phyloP scores from a whole-genome alignment of 2,329 filamentous ascomycete species.

The Shiraia sp. region DNA sequence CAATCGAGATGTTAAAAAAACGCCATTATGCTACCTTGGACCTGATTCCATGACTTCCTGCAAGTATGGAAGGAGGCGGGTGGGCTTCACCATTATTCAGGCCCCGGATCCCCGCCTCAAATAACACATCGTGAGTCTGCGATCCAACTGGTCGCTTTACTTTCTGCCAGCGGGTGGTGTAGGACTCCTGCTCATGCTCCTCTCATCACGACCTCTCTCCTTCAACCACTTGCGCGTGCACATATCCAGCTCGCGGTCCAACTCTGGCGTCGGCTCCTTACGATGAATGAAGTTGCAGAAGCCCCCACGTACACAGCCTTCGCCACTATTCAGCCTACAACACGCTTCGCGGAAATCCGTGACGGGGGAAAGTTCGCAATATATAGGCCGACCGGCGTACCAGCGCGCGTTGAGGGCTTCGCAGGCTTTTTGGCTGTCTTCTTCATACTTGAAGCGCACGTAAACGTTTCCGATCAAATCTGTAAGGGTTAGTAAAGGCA shows the following conservation, averaged over 20 bases:
- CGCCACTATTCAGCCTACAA: constrained; percentile 89
- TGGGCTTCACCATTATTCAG: too few species aligned
- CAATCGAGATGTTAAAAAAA: too few species aligned
- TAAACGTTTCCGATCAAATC: constrained; percentile 99
- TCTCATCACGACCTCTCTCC: constrained; percentile 78
- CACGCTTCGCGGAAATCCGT: constrained; percentile 98
- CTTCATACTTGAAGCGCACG: constrained; percentile 99
- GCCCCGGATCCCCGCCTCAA: neutral
- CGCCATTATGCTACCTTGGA: too few species aligned
- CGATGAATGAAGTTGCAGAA: constrained; percentile 99
- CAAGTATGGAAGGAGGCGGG: too few species aligned
- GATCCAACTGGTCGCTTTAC: neutral
- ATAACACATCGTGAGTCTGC: constrained; percentile 1
- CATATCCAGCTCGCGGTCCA: constrained; percentile 85
- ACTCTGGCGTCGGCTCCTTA: constrained; percentile 87
- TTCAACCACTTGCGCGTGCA: constrained; percentile 97
- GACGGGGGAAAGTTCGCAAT: constrained; percentile 95
- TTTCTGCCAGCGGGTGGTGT: constrained; percentile 71
- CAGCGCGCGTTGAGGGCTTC: constrained; percentile 92
- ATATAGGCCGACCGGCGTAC: constrained; percentile 96
- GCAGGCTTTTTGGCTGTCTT: constrained; percentile 89
- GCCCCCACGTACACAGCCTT: constrained; percentile 92
- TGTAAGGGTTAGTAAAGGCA: constrained; percentile 39
- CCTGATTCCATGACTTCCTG: too few species aligned
- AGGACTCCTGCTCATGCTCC: constrained; percentile 80